A percentile compares a stretch with the other conserved stretches of the same genome.
Conservation (phyloP, 331 rosid species). For the Saraca asoca region DNA sequence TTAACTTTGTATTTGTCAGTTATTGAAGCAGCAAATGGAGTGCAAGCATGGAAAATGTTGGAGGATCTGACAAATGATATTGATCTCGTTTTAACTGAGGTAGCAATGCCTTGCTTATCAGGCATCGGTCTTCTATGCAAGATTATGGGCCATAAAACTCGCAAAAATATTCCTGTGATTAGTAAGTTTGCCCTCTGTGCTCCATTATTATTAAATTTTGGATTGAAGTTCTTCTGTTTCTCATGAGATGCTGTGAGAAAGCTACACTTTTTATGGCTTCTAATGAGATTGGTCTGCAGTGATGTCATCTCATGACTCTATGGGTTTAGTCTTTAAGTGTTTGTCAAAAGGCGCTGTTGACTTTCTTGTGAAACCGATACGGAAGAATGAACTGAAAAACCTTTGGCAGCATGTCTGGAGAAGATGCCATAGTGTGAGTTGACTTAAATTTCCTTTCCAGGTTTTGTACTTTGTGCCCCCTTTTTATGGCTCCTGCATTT, state of each 20-base stretch:
- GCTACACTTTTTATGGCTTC: slow-evolving; percentile 45
- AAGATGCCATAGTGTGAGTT: slow-evolving; percentile 89
- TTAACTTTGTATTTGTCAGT: slow-evolving; percentile 48
- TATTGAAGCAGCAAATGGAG: slow-evolving; percentile 76
- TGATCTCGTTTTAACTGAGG: slow-evolving; percentile 87
- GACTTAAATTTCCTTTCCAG: slow-evolving; percentile 15
- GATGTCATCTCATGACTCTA: slow-evolving; percentile 97
- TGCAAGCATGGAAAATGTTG: slow-evolving; percentile 91
- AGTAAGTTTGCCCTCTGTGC: slow-evolving; percentile 60
- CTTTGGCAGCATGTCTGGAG: slow-evolving; percentile 99
- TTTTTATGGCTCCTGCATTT: slow-evolving; percentile 1
- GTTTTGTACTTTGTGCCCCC: slow-evolving; percentile 7
- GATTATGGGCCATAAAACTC: slow-evolving; percentile 85
- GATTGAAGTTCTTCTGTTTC: slow-evolving; percentile 36
- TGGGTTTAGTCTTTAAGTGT: slow-evolving; percentile 95
- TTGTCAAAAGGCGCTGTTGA: slow-evolving; percentile 97
- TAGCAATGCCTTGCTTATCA: slow-evolving; percentile 84
- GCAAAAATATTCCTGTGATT: slow-evolving; percentile 80
- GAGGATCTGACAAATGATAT: slow-evolving; percentile 78
- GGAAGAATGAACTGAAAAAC: slow-evolving; percentile 96
- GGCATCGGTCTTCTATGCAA: slow-evolving; percentile 83
- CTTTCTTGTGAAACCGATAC: slow-evolving; percentile 88
- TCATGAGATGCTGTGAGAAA: slow-evolving; percentile 43
- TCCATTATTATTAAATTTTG: slow-evolving; percentile 26
- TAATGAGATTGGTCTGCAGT: slow-evolving; percentile 67